Base-by-base conservation (phyloP, 2,329 filamentous ascomycete genomes). In the Triangularia setosa region DNA sequence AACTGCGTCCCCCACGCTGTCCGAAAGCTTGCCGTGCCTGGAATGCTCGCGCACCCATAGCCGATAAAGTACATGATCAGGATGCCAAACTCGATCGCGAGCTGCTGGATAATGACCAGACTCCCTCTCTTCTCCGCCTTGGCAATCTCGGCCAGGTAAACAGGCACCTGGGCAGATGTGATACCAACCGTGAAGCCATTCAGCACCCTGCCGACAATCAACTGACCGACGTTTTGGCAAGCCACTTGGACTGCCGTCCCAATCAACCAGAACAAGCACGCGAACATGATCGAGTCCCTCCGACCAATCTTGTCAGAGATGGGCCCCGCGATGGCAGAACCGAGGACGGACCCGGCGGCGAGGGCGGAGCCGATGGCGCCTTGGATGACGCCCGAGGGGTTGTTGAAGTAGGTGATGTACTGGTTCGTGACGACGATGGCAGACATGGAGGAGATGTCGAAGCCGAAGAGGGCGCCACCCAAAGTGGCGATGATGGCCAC, bases 71-170 rank as follows among this genome's bases (percentile, higher is more conserved):
- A 90, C 71, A 90, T 89, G 76, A 89, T 87, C 64, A 89, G 72
- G 68, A 89, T 89, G 67, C 85, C 87, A 82, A 82, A 90, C 68
- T 90, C 90, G 66, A 93, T 92, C 25, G 89, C 87, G 80, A 88
- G 89, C 74, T 92, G 90, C 74, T 92, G 89, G 53, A 86, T 83
- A 60, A 88, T 87, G 16, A 93, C 88, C 33, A 93, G 80, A 53
- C 87, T 83, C 16, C 88, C 89, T 67, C 88, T 83, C 67, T 76
- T 80, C 35, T 75, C 70, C 1, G 83, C 81, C 56, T 84, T 84
- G 18, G 88, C 85, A 28, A 90, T 80, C 73, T 91, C 88, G 23
- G 87, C 83, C 23, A 90, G 83, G 72, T 90, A 90, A 30, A 90
- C 87, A 3, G 87, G 87, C 1, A 89, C 87, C 71, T 89, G 87